Evolutionary conservation across 768 basidiomycete species (phyloP).

Genomic region (Cystofilobasidium macerans): DNA sequence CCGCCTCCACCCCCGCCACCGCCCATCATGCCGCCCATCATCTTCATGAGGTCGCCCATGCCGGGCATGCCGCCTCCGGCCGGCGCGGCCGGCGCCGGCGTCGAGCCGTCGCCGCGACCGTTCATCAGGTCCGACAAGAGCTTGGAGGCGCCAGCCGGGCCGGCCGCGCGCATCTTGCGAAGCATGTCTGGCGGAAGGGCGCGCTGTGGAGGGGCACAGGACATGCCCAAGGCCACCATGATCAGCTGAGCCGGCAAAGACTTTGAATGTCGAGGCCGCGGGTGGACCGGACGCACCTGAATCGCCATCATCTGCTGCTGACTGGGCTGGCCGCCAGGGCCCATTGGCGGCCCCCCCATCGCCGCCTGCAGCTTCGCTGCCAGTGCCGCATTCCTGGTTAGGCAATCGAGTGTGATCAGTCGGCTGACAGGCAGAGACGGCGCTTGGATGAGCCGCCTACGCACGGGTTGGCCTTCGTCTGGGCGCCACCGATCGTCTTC

Average conservation of each 20-base stretch:
- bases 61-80: conserved; percentile 6
- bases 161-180: conserved; percentile 61
- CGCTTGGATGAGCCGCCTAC: conserved; percentile 30
- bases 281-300: conserved; percentile 51
- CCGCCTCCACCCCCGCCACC: conserved; percentile 29
- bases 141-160: conserved; percentile 55
- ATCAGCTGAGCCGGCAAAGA: conserved; percentile 8
- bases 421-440: not conserved
- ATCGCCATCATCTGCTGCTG: conserved; percentile 89
- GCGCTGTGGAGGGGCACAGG: too few relatives aligned
- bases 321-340: conserved; percentile 77
- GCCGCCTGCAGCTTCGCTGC: conserved; percentile 68
- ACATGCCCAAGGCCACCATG: too few relatives aligned
- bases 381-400: conserved; percentile 24
- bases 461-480: conserved; percentile 54
- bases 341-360: conserved; percentile 72
- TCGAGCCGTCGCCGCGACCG: conserved; percentile 8
- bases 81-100: conserved; percentile 4
- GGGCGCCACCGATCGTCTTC: conserved; percentile 64
- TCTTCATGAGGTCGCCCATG: conserved; percentile 56
- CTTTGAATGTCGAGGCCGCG: not conserved
- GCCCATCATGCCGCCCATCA: conserved; percentile 36
- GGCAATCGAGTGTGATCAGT: too few relatives aligned
- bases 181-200: conserved; percentile 88
- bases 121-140: conserved; percentile 16